Percentiles rank a stretch among this genome's conserved stretches.
Evolutionary conservation across 2,329 filamentous ascomycete genomes (phyloP).

Genomic region (Penicillium rolfsii): DNA sequence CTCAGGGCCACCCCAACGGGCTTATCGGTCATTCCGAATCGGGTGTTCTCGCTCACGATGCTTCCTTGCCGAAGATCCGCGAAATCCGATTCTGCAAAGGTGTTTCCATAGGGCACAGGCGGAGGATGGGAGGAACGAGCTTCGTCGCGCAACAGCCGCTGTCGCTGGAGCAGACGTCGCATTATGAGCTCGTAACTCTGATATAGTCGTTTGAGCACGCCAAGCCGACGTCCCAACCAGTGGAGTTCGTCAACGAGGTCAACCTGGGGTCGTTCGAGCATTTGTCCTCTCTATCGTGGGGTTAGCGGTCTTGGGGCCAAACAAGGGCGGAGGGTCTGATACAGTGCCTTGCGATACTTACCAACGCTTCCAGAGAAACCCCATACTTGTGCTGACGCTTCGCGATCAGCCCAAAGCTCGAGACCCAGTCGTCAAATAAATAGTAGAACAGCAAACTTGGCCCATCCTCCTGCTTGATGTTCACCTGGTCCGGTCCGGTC

Average conservation of each 20-base stretch:
- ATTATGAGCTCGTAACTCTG: constrained; percentile 65
- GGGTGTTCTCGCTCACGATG: constrained; percentile 29
- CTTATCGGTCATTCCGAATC: constrained; percentile 25
- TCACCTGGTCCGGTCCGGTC: constrained; percentile 38
- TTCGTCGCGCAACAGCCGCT: constrained; percentile 46
- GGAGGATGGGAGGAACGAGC: constrained; percentile 30
- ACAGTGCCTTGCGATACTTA: constrained; percentile 32
- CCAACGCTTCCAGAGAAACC: constrained; percentile 54
- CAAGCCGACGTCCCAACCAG: constrained; percentile 63
- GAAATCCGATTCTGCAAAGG: constrained; percentile 34
- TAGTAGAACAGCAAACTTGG: constrained; percentile 69
- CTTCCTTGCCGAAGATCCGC: constrained; percentile 47
- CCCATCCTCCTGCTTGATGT: constrained; percentile 52
- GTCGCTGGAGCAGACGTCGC: constrained; percentile 60
- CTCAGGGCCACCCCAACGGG: constrained; percentile 48
- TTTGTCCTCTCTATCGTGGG: constrained; percentile 51
- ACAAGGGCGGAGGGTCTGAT: background rate
- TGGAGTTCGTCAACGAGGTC: constrained; percentile 57
- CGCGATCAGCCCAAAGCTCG: constrained; percentile 63
- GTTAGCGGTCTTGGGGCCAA: constrained; percentile 11
- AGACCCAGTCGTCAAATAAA: constrained; percentile 69
- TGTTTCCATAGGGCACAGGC: constrained; percentile 25
- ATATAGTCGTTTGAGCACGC: constrained; percentile 65
- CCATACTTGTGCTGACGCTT: constrained; percentile 58
- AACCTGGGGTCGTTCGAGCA: constrained; percentile 57